These are phyloP conservation scores for Penicillium pancosmium DNA, from an alignment of 495 filamentous ascomycete species.

Conservation along the genomic window DNA sequence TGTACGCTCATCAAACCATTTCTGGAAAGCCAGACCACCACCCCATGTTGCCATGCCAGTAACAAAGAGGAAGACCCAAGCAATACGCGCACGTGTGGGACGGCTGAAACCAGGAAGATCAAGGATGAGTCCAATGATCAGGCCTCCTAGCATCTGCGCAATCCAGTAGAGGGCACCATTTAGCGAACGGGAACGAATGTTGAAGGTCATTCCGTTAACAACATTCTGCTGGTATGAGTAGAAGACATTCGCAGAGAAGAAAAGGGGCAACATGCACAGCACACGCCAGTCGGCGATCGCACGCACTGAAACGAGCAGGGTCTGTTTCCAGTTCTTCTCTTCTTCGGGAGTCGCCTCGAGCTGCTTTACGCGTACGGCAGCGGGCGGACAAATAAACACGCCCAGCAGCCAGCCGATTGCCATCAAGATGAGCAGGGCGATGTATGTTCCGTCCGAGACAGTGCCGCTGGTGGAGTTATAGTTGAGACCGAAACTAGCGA, in stretches of 20 bases:
- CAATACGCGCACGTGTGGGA: conserved; percentile 42
- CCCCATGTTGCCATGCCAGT: conserved; percentile 56
- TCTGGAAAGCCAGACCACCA: conserved; percentile 56
- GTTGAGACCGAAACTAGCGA: conserved; percentile 53
- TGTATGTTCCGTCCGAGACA: conserved; percentile 52
- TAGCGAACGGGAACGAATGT: conserved; percentile 50
- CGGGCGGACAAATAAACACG: conserved; percentile 55
- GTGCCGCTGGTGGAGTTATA: conserved; percentile 46
- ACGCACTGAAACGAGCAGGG: conserved; percentile 58
- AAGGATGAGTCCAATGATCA: conserved; percentile 52
- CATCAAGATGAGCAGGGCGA: conserved; percentile 52
- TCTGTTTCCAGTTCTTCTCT: conserved; percentile 38
- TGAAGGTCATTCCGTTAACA: conserved; percentile 52
- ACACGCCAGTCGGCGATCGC: conserved; percentile 44
- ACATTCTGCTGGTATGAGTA: conserved; percentile 73
- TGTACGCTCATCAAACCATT: conserved; percentile 36
- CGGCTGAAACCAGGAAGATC: conserved; percentile 46
- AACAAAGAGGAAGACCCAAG: conserved; percentile 50
- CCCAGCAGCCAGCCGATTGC: conserved; percentile 48
- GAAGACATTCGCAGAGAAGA: conserved; percentile 74
- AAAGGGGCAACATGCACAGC: conserved; percentile 52
- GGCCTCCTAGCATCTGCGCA: conserved; percentile 55
- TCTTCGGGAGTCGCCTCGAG: conserved; percentile 25
- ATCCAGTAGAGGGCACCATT: conserved; percentile 58
- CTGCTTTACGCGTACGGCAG: conserved; percentile 51